Conservation (phyloP, 495 filamentous ascomycete genomes). For the Podospora sp. region DNA sequence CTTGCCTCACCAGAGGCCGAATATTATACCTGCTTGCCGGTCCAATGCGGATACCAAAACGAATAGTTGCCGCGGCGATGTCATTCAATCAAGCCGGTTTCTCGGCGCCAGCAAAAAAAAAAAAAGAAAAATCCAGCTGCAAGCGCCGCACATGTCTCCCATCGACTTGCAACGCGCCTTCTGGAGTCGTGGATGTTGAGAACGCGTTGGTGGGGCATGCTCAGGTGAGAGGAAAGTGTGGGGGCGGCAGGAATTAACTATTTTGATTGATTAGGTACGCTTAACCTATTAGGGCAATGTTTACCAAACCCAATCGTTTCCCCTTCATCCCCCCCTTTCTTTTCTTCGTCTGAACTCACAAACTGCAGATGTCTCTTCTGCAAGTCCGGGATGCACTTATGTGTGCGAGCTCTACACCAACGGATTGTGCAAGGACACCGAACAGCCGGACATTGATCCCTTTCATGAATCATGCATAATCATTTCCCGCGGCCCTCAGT, state of each 20-base stretch:
- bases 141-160: neutral
- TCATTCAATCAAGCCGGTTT: neutral
- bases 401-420: too few relatives aligned
- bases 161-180: neutral
- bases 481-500: constrained; percentile 19
- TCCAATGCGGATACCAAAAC: neutral
- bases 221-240: neutral
- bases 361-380: too few relatives aligned
- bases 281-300: neutral
- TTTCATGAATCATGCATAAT: neutral
- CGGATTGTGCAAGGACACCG: too few relatives aligned
- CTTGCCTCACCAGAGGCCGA: neutral
- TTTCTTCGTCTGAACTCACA: too few relatives aligned
- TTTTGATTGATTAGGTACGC: neutral
- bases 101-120: too few relatives aligned
- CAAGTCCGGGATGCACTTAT: too few relatives aligned
- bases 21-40: neutral
- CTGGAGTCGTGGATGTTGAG: neutral
- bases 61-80: neutral
- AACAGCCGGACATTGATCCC: too few relatives aligned
- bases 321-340: neutral
- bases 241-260: neutral
- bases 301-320: neutral
- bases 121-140: neutral
- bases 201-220: neutral